These are phyloP conservation scores for Tetrapyrgos nigripes DNA, from an alignment of 1,284 basidiomycete genomes.

Conservation along the genomic window DNA sequence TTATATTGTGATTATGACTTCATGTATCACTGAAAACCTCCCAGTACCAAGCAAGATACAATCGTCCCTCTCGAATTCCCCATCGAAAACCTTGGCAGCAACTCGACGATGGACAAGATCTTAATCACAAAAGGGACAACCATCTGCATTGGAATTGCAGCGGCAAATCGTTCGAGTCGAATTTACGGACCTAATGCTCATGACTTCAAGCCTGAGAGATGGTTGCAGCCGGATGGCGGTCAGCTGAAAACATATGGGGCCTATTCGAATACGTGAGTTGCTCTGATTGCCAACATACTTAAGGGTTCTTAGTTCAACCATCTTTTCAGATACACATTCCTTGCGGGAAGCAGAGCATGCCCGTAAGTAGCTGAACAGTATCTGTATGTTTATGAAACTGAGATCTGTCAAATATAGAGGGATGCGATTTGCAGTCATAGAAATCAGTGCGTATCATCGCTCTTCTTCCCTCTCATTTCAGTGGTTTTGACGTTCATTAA, in stretches of 20 bases:
- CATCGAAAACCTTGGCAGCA: constrained; percentile 20
- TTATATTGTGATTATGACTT: background rate
- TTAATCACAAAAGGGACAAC: constrained; percentile 32
- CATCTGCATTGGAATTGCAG: constrained; percentile 27
- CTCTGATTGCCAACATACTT: background rate
- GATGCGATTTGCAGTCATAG: constrained; percentile 24
- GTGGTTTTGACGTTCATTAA: background rate
- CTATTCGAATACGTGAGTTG: constrained; percentile 26
- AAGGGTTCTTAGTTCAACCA: background rate
- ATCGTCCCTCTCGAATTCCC: constrained; percentile 29
- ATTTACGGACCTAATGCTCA: background rate
- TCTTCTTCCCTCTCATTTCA: background rate
- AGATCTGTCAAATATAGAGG: constrained; percentile 14
- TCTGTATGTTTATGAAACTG: background rate
- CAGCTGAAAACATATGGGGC: constrained; percentile 20
- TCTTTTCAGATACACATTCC: constrained; percentile 25
- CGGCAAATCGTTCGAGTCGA: constrained; percentile 26
- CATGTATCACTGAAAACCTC: background rate
- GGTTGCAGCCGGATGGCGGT: background rate
- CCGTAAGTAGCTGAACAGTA: constrained; percentile 16
- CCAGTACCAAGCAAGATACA: constrained; percentile 27
- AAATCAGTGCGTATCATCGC: constrained; percentile 22
- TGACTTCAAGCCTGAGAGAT: constrained; percentile 8
- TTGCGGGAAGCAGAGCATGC: constrained; percentile 27
- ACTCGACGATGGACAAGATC: constrained; percentile 16